Percentiles rank a stretch among this genome's conserved stretches.
Conservation (phyloP, 495 filamentous ascomycete genomes). For the Talaromyces trachyspermus region DNA sequence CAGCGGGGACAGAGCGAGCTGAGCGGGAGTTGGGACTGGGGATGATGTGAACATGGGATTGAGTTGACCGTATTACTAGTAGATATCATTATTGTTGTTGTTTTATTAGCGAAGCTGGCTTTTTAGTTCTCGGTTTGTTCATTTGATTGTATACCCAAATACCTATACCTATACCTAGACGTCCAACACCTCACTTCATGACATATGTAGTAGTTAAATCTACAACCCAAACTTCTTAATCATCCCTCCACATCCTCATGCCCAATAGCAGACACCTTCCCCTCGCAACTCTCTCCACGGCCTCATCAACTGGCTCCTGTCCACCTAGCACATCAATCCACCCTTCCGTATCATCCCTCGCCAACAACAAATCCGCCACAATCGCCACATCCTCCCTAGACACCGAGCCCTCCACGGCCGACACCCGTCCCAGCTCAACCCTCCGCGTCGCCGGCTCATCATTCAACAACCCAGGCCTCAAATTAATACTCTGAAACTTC, state of each 20-base stretch:
- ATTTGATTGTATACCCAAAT: no score
- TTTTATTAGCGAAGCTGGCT: no score
- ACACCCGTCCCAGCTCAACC: slow-evolving; percentile 56
- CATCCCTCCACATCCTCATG: slow-evolving; percentile 55
- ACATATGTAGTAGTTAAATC: no score
- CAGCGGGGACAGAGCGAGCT: slow-evolving; percentile 33
- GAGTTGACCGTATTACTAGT: slow-evolving; percentile 26
- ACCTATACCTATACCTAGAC: no score
- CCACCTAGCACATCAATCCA: slow-evolving; percentile 57
- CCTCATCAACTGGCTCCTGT: slow-evolving; percentile 50
- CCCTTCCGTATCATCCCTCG: slow-evolving; percentile 47
- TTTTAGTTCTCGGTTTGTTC: no score
- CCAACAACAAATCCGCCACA: slow-evolving; percentile 58
- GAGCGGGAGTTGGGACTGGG: slow-evolving; percentile 38
- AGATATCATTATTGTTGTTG: no score
- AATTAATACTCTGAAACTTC: slow-evolving; percentile 54
- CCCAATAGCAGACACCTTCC: slow-evolving; percentile 57
- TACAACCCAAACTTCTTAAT: slow-evolving; percentile 28
- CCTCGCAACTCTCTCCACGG: slow-evolving; percentile 56
- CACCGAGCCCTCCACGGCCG: slow-evolving; percentile 45
- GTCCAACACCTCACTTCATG: background rate
- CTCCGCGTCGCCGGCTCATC: slow-evolving; percentile 50
- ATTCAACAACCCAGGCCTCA: slow-evolving; percentile 62
- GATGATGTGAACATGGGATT: slow-evolving; percentile 50
- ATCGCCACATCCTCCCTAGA: slow-evolving; percentile 64